Percentiles rank a stretch among this genome's conserved stretches.
These are phyloP conservation scores for Vicia villosa DNA, from an alignment of 306 rosid genomes.

Conservation along the genomic window DNA sequence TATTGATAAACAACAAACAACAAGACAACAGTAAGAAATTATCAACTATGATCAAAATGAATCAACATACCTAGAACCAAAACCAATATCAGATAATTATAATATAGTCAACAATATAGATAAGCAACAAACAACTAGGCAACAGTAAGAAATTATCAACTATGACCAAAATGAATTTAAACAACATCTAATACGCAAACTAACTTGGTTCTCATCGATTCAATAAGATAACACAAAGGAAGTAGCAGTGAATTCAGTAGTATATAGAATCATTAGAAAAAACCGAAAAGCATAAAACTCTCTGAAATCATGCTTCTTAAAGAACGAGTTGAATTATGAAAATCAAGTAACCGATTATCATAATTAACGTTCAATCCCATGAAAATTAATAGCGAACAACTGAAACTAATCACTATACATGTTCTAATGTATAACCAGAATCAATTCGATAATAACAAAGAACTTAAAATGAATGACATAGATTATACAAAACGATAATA, in stretches of 20 bases:
- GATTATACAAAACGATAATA: background rate
- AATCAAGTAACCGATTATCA: slow-evolving; percentile 13
- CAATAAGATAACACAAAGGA: slow-evolving; percentile 14
- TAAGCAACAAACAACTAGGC: slow-evolving; percentile 2
- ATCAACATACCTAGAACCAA: background rate
- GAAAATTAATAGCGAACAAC: slow-evolving; percentile 17
- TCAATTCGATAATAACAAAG: slow-evolving; percentile 1
- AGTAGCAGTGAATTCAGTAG: too few species aligned
- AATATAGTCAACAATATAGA: background rate
- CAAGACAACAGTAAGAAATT: background rate
- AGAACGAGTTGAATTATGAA: slow-evolving; percentile 1
- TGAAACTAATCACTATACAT: slow-evolving; percentile 19
- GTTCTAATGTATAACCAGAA: slow-evolving; percentile 9
- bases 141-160: slow-evolving; percentile 11
- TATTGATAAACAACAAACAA: slow-evolving; percentile 12
- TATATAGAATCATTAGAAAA: background rate
- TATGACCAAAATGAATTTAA: slow-evolving; percentile 8
- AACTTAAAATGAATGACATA: background rate
- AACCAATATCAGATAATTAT: too few species aligned
- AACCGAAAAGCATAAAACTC: background rate
- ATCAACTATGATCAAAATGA: slow-evolving; percentile 9
- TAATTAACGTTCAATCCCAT: slow-evolving; percentile 4
- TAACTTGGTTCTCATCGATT: slow-evolving; percentile 23
- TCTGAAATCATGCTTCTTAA: background rate
- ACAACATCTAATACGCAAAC: background rate